Evolutionary conservation across 768 basidiomycete species (phyloP).

Genomic region (Tulasnella sp.): DNA sequence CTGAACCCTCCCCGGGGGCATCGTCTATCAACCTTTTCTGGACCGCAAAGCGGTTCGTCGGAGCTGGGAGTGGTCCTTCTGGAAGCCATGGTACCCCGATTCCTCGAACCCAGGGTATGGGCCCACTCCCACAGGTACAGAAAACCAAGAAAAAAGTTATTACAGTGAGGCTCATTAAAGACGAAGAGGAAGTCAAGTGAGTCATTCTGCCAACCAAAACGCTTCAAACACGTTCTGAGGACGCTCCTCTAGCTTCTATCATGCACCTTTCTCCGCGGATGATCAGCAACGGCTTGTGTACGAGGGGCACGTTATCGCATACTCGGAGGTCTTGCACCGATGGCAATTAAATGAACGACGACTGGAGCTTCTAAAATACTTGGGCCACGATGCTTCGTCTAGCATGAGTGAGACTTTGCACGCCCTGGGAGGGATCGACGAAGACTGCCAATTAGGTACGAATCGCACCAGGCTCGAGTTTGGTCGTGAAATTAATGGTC

Average conservation of each 20-base stretch:
- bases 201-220: conserved; percentile 1
- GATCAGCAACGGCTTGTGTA: conserved; percentile 37
- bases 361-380: conserved; percentile 71
- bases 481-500: conserved; percentile 49
- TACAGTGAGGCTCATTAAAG: conserved; percentile 10
- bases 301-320: conserved; percentile 62
- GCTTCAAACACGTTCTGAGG: conserved; percentile 42
- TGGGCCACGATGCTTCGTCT: conserved; percentile 45
- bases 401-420: conserved; percentile 36
- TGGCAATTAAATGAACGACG: conserved; percentile 76
- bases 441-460: conserved; percentile 22
- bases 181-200: conserved; percentile 39
- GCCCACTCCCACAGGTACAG: neutral
- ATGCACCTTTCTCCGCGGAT: conserved; percentile 27
- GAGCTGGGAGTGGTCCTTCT: conserved; percentile 14
- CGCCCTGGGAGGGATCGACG: conserved; percentile 19
- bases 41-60: conserved; percentile 25
- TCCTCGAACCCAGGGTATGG: neutral
- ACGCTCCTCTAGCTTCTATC: conserved; percentile 9
- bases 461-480: neutral
- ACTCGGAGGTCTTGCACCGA: conserved; percentile 73
- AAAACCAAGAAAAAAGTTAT: conserved; percentile 32
- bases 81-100: neutral
- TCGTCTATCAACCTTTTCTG: conserved; percentile 28
- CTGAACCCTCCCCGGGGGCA: conserved; percentile 10